phyloP scores from a whole-genome alignment of 2,329 filamentous ascomycete species.

The Zymoseptoria tritici region DNA sequence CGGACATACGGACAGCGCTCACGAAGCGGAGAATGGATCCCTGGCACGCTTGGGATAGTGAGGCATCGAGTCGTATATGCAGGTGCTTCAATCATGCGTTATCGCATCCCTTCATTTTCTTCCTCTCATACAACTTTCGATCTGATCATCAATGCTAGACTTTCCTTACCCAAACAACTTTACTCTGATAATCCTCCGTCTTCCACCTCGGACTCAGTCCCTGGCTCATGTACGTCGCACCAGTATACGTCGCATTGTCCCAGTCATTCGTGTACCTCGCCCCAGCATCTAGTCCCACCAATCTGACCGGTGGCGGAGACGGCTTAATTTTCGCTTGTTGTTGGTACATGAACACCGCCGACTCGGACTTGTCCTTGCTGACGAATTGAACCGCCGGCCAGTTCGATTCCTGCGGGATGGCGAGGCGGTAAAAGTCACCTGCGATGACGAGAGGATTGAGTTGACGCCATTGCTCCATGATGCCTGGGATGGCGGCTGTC shows the following conservation, averaged over 20 bases:
- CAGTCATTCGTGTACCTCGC: slow-evolving; percentile 47
- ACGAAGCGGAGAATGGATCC: no score
- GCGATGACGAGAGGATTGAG: slow-evolving; percentile 53
- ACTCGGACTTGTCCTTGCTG: slow-evolving; percentile 42
- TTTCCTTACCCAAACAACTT: slow-evolving; percentile 49
- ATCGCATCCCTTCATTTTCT: no score
- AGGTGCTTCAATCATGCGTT: no score
- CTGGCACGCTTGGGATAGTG: no score
- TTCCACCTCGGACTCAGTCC: slow-evolving; percentile 49
- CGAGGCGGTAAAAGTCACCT: slow-evolving; percentile 54
- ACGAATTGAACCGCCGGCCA: slow-evolving; percentile 57
- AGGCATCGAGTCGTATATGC: no score
- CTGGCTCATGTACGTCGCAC: slow-evolving; percentile 55
- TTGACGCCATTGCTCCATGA: slow-evolving; percentile 49
- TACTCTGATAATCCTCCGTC: slow-evolving; percentile 49
- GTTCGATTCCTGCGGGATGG: slow-evolving; percentile 51
- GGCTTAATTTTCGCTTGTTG: slow-evolving; percentile 47
- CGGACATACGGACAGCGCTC: no score
- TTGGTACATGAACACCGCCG: slow-evolving; percentile 56
- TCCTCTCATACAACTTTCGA: no score
- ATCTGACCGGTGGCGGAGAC: slow-evolving; percentile 44
- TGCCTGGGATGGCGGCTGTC: slow-evolving; percentile 44
- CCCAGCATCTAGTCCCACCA: slow-evolving; percentile 50
- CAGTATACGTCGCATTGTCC: slow-evolving; percentile 47
- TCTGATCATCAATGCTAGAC: background rate